Percentiles rank a stretch among this genome's conserved stretches.
phyloP scores from a whole-genome alignment of 495 filamentous ascomycete genomes.

The Penicillium cinerascens region DNA sequence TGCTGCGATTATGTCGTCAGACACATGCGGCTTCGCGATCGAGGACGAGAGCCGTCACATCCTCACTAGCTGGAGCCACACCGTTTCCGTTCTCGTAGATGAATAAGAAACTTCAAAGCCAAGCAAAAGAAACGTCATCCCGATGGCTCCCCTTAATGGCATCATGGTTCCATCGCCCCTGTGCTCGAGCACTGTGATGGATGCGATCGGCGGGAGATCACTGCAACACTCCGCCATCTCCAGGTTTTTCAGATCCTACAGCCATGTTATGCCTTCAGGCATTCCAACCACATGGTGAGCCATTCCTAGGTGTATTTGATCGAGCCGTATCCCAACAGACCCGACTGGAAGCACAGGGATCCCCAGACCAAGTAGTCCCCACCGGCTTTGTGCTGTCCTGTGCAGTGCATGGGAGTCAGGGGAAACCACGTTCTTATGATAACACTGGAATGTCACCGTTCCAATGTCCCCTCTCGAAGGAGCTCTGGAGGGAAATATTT shows the following conservation, averaged over 20 bases:
- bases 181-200: background rate
- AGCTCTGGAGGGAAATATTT: background rate
- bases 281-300: no score
- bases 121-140: no score
- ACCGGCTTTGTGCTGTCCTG: background rate
- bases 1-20: background rate
- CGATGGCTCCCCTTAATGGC: background rate
- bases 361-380: background rate
- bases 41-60: background rate
- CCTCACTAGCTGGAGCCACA: background rate
- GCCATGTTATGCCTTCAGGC: no score
- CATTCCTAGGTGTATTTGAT: no score
- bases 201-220: slow-evolving; percentile 13
- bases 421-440: background rate
- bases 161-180: background rate
- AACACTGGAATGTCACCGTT: background rate
- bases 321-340: background rate
- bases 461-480: background rate
- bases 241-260: background rate
- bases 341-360: background rate
- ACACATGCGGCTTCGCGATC: background rate
- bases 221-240: background rate
- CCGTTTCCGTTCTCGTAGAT: background rate
- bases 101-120: background rate
- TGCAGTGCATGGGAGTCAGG: background rate